Evolutionary conservation across 441 rosid genomes (phyloP).

Genomic region (Syzygium syzygioides): DNA sequence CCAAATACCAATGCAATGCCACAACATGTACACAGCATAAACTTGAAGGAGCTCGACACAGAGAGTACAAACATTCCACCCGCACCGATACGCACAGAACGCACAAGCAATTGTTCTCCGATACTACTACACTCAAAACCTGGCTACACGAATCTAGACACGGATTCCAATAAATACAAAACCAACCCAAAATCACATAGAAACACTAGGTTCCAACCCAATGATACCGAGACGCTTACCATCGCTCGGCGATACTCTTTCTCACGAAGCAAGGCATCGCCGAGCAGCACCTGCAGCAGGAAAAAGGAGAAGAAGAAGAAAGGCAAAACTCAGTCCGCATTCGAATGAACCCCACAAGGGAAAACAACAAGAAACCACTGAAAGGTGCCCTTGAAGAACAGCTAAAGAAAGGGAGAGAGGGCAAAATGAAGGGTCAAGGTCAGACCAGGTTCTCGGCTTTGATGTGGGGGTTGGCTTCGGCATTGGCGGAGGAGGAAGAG

Average conservation of each 20-base stretch:
- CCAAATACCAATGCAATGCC: neutral
- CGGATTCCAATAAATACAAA: neutral
- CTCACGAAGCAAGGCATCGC: slow-evolving; percentile 76
- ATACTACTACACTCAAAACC: neutral
- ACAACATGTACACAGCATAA: neutral
- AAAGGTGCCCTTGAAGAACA: neutral
- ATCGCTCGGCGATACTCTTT: slow-evolving; percentile 81
- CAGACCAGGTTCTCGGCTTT: slow-evolving; percentile 95
- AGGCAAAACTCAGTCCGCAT: neutral
- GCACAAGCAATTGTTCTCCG: neutral
- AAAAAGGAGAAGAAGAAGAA: neutral
- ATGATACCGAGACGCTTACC: slow-evolving; percentile 33
- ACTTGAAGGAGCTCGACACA: neutral
- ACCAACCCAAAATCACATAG: neutral
- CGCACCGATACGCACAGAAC: neutral
- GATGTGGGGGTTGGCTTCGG: slow-evolving; percentile 74
- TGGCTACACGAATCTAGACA: neutral
- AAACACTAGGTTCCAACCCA: neutral
- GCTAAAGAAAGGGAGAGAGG: neutral
- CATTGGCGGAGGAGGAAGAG: slow-evolving; percentile 61
- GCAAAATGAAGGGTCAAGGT: neutral
- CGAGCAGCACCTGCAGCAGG: slow-evolving; percentile 65
- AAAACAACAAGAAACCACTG: neutral
- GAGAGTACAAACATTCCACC: neutral
- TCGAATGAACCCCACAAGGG: neutral